These are phyloP conservation scores for Amanita jacksonii DNA, from an alignment of 768 basidiomycete species.

Conservation along the genomic window DNA sequence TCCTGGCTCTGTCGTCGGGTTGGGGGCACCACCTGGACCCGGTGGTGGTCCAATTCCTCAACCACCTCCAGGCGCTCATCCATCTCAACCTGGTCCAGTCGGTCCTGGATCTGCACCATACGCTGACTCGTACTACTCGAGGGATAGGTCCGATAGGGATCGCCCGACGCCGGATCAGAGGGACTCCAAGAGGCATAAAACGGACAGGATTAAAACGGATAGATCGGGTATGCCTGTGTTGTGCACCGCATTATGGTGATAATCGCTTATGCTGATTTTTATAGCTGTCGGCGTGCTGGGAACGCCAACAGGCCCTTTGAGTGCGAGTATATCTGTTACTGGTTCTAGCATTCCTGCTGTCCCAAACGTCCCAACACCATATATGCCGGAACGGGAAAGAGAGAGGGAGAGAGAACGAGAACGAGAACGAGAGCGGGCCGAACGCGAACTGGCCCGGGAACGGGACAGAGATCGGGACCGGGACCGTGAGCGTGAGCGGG, in stretches of 20 bases:
- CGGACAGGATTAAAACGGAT: constrained; percentile 27
- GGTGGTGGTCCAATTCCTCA: too few species aligned
- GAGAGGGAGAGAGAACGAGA: constrained; percentile 6
- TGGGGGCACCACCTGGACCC: neutral
- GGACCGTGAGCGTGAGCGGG: constrained; percentile 6
- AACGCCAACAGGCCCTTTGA: constrained; percentile 20
- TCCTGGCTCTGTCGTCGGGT: neutral
- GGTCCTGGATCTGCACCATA: constrained; percentile 8
- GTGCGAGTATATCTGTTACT: constrained; percentile 6
- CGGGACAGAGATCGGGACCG: constrained; percentile 8
- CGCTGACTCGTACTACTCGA: constrained; percentile 9
- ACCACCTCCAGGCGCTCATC: too few species aligned
- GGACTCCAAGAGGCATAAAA: constrained; percentile 55
- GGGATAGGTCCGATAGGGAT: constrained; percentile 24
- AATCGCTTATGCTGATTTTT: neutral
- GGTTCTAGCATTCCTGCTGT: constrained; percentile 2
- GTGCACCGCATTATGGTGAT: neutral
- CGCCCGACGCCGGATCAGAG: constrained; percentile 33
- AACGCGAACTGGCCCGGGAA: neutral
- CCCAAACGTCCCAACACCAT: constrained; percentile 1
- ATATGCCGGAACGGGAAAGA: constrained; percentile 5
- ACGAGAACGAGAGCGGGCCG: constrained; percentile 3
- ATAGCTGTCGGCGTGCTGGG: constrained; percentile 15
- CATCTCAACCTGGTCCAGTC: constrained; percentile 3
- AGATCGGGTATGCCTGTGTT: constrained; percentile 20